These are phyloP conservation scores for Eucalyptus guilfoylei DNA, from an alignment of 345 rosid species.

Conservation along the genomic window DNA sequence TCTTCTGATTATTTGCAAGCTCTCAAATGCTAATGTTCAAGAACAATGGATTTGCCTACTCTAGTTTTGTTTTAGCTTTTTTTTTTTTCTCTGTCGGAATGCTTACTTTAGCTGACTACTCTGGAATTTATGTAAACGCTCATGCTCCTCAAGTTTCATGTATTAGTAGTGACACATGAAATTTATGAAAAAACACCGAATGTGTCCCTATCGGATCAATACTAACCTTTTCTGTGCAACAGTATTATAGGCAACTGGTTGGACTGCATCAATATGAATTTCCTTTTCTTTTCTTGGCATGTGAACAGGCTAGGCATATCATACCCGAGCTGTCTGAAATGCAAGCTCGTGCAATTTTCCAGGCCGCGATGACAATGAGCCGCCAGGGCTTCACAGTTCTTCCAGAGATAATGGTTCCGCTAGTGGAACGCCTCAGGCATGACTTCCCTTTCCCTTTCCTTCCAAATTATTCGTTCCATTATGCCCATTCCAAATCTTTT, in stretches of 20 bases:
- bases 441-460: not conserved
- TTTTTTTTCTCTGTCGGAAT: not conserved
- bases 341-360: constrained; percentile 91
- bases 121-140: not conserved
- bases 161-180: not conserved
- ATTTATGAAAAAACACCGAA: not conserved
- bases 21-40: not conserved
- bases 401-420: constrained; percentile 99
- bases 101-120: not conserved
- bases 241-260: not conserved
- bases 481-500: not conserved
- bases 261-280: not conserved
- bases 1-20: not conserved
- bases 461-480: not conserved
- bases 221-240: not conserved
- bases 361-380: constrained; percentile 74
- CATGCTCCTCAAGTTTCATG: not conserved
- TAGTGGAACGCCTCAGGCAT: constrained; percentile 88
- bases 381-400: constrained; percentile 67
- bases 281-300: not conserved
- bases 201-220: not conserved
- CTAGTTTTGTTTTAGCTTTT: not conserved
- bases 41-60: not conserved
- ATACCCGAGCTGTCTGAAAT: constrained; percentile 86
- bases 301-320: constrained; percentile 76